A percentile compares a stretch with the other conserved stretches of the same genome.
Conservation (phyloP, 2,329 filamentous ascomycete genomes). For the Calonectria naviculata region DNA sequence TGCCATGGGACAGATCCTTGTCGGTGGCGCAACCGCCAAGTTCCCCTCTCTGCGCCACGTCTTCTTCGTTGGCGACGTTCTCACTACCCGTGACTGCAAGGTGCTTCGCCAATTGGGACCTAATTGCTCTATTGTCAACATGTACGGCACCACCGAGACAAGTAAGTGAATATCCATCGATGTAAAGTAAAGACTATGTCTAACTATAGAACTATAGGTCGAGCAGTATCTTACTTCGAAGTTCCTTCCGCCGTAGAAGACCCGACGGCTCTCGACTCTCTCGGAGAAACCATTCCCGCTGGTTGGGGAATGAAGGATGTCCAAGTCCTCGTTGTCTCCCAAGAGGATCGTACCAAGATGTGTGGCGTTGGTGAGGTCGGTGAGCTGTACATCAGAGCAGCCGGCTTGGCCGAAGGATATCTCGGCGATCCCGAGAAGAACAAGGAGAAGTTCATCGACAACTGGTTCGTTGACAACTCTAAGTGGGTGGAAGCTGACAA, state of each 20-base stretch:
- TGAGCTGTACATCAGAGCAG: constrained; percentile 85
- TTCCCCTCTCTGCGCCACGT: constrained; percentile 72
- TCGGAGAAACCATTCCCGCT: constrained; percentile 80
- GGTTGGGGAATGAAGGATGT: constrained; percentile 90
- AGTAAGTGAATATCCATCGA: too few relatives aligned
- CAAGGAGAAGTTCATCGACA: constrained; percentile 80
- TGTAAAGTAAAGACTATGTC: too few relatives aligned
- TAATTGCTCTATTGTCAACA: constrained; percentile 60
- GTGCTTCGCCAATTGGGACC: constrained; percentile 80
- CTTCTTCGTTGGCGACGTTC: constrained; percentile 92
- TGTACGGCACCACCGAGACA: constrained; percentile 54
- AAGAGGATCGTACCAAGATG: constrained; percentile 71
- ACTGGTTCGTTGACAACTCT: constrained; percentile 85
- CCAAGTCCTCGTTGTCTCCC: constrained; percentile 86
- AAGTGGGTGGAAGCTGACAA: constrained; percentile 76
- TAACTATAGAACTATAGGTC: too few relatives aligned
- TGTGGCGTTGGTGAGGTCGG: constrained; percentile 86
- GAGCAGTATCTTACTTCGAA: constrained; percentile 86
- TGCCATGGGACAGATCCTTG: constrained; percentile 94
- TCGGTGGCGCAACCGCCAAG: constrained; percentile 82
- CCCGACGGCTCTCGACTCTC: constrained; percentile 57
- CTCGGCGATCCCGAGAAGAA: constrained; percentile 70
- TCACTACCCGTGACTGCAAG: constrained; percentile 86
- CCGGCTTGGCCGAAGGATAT: constrained; percentile 86
- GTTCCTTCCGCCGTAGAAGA: constrained; percentile 75